Base-by-base conservation (phyloP, 345 rosid genomes). In the Eucalyptus guilfoylei region DNA sequence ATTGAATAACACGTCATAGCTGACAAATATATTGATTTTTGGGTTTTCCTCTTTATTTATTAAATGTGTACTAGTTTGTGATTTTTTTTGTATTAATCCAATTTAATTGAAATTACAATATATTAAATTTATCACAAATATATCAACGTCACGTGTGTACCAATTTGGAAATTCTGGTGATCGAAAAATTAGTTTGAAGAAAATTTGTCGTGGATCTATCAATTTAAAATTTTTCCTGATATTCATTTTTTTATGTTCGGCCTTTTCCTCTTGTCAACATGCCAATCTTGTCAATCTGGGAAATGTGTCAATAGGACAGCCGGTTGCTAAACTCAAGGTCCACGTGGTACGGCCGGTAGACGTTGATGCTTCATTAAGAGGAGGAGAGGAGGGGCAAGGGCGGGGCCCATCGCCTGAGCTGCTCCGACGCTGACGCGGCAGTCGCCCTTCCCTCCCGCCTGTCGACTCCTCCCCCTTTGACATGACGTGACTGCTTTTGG, bases 1-100 rank as follows among this genome's bases (percentile, higher is more conserved):
- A 8, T 52, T 52, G 10, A 52, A 52, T 8, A 52, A 52, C 9
- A 52, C 5, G 0, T 52, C 8, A 19, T 52, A 52, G 24, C 19
- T 52, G 4, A 52, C 9, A 52, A 52, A 52, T 52, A 19, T 52
- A 7, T 3, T 52, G 9, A 52, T 19, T 52, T 52, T 49, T 0
- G 24, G 10, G 2, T 52, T 52, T 52, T 19, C 9, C 0, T 8
- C 0, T 52, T 52, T 21, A 0, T 52, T 52, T 52, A 24, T 52
- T 10, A 52, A 52, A 52, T 1, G 24, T 52, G 2, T 52, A 52
- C 0, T 3, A 8, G 1, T 52, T 52, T 52, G 55, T 19, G 55
- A 52, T 19, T 19, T 52, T 52, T 19, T 8, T 52, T 2, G 1
- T 19, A 52, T 19, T 52, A 52, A 52, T 52, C 5, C 2, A 52